A percentile compares a stretch with the other conserved stretches of the same genome.
These are phyloP conservation scores for Stagonosporopsis tanaceti DNA, from an alignment of 2,329 filamentous ascomycete species.

Conservation along the genomic window DNA sequence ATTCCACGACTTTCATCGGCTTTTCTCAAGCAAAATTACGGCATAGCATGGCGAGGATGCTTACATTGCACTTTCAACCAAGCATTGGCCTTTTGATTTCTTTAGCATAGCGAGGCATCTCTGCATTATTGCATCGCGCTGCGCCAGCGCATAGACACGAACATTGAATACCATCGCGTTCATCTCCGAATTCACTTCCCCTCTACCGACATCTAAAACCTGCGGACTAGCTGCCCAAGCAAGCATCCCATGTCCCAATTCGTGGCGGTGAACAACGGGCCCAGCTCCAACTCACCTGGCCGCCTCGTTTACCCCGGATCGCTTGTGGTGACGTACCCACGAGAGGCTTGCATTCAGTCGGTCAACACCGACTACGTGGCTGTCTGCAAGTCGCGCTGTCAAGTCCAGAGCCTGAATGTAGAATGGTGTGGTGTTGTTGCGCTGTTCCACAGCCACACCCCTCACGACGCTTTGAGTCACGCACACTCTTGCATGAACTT, in stretches of 20 bases:
- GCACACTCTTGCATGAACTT: slow-evolving; percentile 33
- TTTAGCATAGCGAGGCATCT: slow-evolving; percentile 25
- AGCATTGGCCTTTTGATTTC: slow-evolving; percentile 24
- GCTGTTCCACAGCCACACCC: slow-evolving; percentile 36
- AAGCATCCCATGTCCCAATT: slow-evolving; percentile 31
- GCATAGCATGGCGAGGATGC: slow-evolving; percentile 38
- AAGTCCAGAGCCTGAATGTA: slow-evolving; percentile 17
- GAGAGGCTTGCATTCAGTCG: slow-evolving; percentile 33
- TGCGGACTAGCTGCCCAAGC: slow-evolving; percentile 21
- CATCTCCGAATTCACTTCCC: slow-evolving; percentile 24
- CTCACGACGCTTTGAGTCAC: slow-evolving; percentile 18
- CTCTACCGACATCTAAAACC: slow-evolving; percentile 24
- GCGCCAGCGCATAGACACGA: slow-evolving; percentile 22
- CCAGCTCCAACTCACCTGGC: slow-evolving; percentile 24
- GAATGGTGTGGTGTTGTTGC: slow-evolving; percentile 28
- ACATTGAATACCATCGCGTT: slow-evolving; percentile 27
- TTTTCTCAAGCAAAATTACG: slow-evolving; percentile 20
- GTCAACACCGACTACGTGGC: slow-evolving; percentile 39
- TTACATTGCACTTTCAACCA: slow-evolving; percentile 25
- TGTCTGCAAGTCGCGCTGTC: slow-evolving; percentile 35
- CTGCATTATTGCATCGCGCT: slow-evolving; percentile 29
- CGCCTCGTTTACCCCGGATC: slow-evolving; percentile 34
- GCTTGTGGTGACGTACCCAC: slow-evolving; percentile 38
- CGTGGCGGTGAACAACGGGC: slow-evolving; percentile 40
- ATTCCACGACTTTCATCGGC: slow-evolving; percentile 14